phyloP scores from a whole-genome alignment of 306 rosid species.

The Pueraria montana region DNA sequence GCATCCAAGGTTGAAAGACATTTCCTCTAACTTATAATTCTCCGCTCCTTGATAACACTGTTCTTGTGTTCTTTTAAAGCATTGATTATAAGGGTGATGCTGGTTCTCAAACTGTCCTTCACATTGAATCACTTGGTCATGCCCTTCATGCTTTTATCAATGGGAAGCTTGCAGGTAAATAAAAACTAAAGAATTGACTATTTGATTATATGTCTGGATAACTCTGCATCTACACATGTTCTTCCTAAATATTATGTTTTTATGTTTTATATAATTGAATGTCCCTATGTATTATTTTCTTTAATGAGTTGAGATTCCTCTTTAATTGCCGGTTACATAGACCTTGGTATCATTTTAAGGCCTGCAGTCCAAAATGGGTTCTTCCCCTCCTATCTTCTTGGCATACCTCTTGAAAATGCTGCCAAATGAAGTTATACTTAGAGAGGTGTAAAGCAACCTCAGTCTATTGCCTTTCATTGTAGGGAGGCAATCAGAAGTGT shows the following conservation, averaged over 20 bases:
- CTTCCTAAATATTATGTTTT: constrained; percentile 7
- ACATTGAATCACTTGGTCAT: constrained; percentile 94
- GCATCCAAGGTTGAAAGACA: constrained; percentile 33
- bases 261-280: constrained; percentile 7
- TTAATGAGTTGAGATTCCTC: constrained; percentile 12
- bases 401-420: constrained; percentile 6
- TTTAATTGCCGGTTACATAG: neutral
- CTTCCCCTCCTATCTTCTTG: neutral
- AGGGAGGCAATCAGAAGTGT: neutral
- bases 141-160: constrained; percentile 83
- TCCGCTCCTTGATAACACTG: constrained; percentile 38
- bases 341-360: neutral
- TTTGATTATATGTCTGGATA: constrained; percentile 12
- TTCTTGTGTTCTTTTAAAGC: constrained; percentile 53
- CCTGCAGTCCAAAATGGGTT: neutral
- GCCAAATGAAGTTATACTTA: neutral
- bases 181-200: constrained; percentile 8
- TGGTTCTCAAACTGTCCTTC: constrained; percentile 74
- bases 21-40: constrained; percentile 38
- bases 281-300: neutral
- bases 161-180: constrained; percentile 81
- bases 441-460: constrained; percentile 1
- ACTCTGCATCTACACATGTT: neutral
- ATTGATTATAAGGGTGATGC: constrained; percentile 62
- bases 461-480: neutral